Percentiles rank a stretch among this genome's conserved stretches.
Evolutionary conservation across 345 rosid species (phyloP).

Genomic region (Salix brachista): DNA sequence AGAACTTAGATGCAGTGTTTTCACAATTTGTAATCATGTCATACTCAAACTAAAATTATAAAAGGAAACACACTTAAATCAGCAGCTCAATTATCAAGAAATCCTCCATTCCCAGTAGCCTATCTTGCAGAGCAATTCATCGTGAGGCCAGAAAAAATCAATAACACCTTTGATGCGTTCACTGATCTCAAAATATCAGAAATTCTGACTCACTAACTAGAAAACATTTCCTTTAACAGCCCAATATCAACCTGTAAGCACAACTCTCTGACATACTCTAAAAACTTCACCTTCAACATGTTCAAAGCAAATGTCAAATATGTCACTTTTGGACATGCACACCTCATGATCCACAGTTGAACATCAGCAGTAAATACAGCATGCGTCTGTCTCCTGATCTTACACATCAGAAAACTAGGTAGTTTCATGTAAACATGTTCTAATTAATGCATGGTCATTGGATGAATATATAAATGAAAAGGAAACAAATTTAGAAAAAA

Average conservation of each 20-base stretch:
- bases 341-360: constrained; percentile 14
- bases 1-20: background rate
- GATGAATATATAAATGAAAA: background rate
- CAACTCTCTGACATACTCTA: background rate
- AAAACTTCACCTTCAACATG: background rate
- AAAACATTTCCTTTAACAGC: too few species aligned
- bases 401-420: background rate
- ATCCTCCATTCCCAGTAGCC: constrained; percentile 21
- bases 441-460: background rate
- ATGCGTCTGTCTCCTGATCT: background rate
- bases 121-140: constrained; percentile 28
- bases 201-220: too few species aligned
- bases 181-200: constrained; percentile 16
- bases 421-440: background rate
- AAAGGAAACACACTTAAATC: background rate
- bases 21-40: background rate
- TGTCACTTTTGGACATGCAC: background rate
- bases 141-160: constrained; percentile 40
- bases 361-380: constrained; percentile 14
- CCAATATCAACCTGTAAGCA: background rate
- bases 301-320: background rate
- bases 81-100: constrained; percentile 5
- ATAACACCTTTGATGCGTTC: constrained; percentile 41
- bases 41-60: background rate
- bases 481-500: background rate